Evolutionary conservation across 345 rosid genomes (phyloP).

Genomic region (Brassica incana): DNA sequence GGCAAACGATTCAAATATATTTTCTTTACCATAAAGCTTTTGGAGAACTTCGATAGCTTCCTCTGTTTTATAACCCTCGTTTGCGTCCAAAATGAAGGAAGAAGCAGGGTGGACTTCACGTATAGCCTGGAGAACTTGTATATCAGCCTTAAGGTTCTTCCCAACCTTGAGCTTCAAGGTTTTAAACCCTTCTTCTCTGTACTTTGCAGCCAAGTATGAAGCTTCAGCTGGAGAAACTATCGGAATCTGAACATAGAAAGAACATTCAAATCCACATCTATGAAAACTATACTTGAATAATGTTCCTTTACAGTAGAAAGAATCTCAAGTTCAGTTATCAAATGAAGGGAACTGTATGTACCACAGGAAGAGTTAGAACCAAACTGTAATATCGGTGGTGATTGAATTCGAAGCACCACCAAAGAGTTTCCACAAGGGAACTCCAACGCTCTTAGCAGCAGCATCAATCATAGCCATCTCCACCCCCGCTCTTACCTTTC

Average conservation of each 20-base stretch:
- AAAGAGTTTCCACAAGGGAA: slow-evolving; percentile 80
- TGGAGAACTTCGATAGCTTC: slow-evolving; percentile 87
- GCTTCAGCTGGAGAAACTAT: slow-evolving; percentile 82
- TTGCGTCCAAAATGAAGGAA: slow-evolving; percentile 89
- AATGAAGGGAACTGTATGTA: slow-evolving; percentile 1
- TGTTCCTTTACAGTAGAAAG: neutral
- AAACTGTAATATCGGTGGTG: slow-evolving; percentile 87
- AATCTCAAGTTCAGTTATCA: too few species aligned
- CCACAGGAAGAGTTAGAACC: slow-evolving; percentile 42
- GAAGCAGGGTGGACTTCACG: slow-evolving; percentile 71
- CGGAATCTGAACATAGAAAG: slow-evolving; percentile 66
- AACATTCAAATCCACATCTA: slow-evolving; percentile 2
- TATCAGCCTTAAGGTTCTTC: slow-evolving; percentile 70
- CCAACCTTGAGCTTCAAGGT: slow-evolving; percentile 95
- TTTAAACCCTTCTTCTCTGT: slow-evolving; percentile 66
- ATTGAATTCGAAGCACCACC: slow-evolving; percentile 74
- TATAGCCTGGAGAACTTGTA: slow-evolving; percentile 84
- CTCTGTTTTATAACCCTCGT: slow-evolving; percentile 76
- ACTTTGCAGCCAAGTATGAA: slow-evolving; percentile 68
- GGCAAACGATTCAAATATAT: neutral
- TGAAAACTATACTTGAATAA: neutral
- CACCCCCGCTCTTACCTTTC: slow-evolving; percentile 79
- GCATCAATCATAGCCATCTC: slow-evolving; percentile 98
- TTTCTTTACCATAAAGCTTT: slow-evolving; percentile 64
- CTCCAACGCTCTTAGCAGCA: slow-evolving; percentile 63